A percentile compares a stretch with the other conserved stretches of the same genome.
Evolutionary conservation across 306 rosid genomes (phyloP).

Genomic region (Lathyrus tuberosus): DNA sequence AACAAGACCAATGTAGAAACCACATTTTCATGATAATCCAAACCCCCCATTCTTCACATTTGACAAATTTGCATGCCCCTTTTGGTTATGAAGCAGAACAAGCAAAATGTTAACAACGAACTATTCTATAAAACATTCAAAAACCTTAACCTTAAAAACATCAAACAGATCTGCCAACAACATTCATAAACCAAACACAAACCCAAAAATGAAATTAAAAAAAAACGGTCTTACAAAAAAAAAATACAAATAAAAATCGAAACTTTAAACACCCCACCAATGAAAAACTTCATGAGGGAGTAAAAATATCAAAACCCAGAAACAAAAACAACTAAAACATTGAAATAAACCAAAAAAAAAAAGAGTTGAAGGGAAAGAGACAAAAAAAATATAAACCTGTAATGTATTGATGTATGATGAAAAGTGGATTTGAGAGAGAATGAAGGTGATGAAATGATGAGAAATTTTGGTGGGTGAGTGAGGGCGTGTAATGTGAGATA

Average conservation of each 20-base stretch:
- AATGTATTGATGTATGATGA: conserved; percentile 37
- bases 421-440: conserved; percentile 36
- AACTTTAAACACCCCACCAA: conserved; percentile 25
- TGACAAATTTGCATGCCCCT: not conserved
- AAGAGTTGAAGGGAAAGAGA: not conserved
- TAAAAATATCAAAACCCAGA: not conserved
- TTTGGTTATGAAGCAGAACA: too few species aligned
- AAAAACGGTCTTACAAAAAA: too few species aligned
- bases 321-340: not conserved
- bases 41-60: not conserved
- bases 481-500: not conserved
- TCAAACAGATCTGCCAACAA: conserved; percentile 43
- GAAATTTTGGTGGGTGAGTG: conserved; percentile 22
- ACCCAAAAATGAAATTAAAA: not conserved
- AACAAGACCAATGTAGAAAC: conserved; percentile 22
- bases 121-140: conserved; percentile 22
- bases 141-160: conserved; percentile 34
- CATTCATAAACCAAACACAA: conserved; percentile 20
- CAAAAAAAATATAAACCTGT: conserved; percentile 26
- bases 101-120: conserved; percentile 27
- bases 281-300: not conserved
- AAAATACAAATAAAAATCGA: conserved; percentile 15
- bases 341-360: not conserved
- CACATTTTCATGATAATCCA: conserved; percentile 24
- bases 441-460: conserved; percentile 10